Percentiles rank a stretch among this genome's conserved stretches.
Evolutionary conservation across 2,329 filamentous ascomycete genomes (phyloP).

Genomic region (Drechslerella stenobrocha): DNA sequence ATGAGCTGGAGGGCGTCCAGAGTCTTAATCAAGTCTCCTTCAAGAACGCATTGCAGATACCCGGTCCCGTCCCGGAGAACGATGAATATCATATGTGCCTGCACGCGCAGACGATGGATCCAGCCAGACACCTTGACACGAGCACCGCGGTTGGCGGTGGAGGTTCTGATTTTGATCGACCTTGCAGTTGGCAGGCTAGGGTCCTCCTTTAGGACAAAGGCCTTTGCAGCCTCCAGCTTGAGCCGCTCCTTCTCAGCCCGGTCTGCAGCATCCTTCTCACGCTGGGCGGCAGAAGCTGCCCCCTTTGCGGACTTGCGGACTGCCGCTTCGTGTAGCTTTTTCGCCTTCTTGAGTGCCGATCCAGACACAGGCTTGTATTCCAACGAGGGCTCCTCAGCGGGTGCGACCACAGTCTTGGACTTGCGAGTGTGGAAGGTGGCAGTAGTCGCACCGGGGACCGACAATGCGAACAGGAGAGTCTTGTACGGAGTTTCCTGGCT

Average conservation of each 20-base stretch:
- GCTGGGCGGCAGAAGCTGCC: conserved; percentile 71
- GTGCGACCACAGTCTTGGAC: conserved; percentile 50
- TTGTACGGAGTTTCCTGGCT: conserved; percentile 77
- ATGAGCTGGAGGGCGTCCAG: conserved; percentile 86
- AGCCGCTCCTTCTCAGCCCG: conserved; percentile 73
- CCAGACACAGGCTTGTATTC: conserved; percentile 66
- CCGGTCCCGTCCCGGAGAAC: conserved; percentile 84
- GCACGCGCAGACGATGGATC: conserved; percentile 76
- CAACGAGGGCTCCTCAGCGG: conserved; percentile 65
- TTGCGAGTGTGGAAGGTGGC: conserved; percentile 52
- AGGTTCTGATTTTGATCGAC: conserved; percentile 71
- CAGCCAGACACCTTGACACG: conserved; percentile 79
- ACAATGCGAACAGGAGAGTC: conserved; percentile 70
- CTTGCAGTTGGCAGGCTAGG: conserved; percentile 65
- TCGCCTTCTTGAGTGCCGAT: conserved; percentile 75
- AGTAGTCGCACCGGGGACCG: conserved; percentile 62
- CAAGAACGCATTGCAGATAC: conserved; percentile 80
- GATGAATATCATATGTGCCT: conserved; percentile 84
- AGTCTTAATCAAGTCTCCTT: conserved; percentile 77
- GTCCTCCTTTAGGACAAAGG: conserved; percentile 72
- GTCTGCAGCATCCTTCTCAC: conserved; percentile 77
- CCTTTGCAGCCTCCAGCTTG: conserved; percentile 77
- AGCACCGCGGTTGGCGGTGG: conserved; percentile 66
- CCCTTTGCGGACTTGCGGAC: conserved; percentile 78
- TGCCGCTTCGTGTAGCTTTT: conserved; percentile 59